Conservation (phyloP, 192 early-diverging fungal species). For the Backusella parvicylindrica region DNA sequence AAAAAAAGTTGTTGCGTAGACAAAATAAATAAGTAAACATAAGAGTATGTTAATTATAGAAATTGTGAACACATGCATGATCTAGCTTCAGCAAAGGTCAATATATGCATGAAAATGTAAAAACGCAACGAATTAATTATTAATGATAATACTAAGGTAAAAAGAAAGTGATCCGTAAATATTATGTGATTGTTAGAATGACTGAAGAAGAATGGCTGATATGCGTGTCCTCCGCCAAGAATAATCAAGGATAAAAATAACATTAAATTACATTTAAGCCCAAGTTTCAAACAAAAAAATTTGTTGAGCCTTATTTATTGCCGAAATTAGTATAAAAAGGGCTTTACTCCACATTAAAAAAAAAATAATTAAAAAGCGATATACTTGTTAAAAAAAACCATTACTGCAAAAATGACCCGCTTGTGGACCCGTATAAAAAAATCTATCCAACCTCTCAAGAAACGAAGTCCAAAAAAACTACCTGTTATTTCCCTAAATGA, state of each 20-base stretch:
- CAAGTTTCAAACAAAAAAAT: neutral
- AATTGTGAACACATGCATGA: neutral
- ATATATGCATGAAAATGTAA: neutral
- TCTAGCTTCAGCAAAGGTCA: neutral
- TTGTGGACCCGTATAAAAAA: neutral
- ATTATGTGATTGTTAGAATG: neutral
- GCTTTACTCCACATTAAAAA: neutral
- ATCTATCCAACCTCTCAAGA: neutral
- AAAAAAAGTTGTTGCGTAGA: neutral
- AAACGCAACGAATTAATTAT: neutral
- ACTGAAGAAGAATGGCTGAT: neutral
- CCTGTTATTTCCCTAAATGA: neutral
- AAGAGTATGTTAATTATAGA: neutral
- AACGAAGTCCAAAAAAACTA: neutral
- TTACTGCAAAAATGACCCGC: neutral
- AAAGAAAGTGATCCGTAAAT: neutral
- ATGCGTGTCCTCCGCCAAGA: neutral
- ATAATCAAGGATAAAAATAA: neutral
- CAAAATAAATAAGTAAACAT: neutral
- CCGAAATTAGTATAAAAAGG: constrained; percentile 1
- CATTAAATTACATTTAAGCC: neutral
- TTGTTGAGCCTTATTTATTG: neutral
- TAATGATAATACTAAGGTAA: neutral
- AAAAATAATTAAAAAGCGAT: neutral
- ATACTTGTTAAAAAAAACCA: neutral